Evolutionary conservation across 306 rosid genomes (phyloP).

Genomic region (Vicia faba): DNA sequence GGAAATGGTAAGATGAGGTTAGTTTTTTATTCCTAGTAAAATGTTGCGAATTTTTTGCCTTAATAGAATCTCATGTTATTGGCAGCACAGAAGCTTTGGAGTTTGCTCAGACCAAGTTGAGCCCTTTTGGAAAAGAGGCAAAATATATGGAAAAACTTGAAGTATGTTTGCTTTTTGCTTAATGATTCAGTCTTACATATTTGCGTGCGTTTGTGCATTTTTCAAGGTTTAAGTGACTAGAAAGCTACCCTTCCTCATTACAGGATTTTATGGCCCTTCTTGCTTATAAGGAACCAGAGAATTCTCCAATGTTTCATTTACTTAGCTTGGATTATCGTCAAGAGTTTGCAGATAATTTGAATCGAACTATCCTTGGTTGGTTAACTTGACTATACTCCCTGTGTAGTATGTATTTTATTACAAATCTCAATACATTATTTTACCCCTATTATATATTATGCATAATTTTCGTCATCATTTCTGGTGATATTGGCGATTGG

Average conservation of each 20-base stretch:
- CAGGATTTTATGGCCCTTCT: conserved; percentile 89
- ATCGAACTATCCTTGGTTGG: conserved; percentile 82
- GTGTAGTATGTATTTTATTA: background rate
- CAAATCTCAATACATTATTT: conserved; percentile 14
- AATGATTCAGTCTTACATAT: background rate
- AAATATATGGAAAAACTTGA: conserved; percentile 60
- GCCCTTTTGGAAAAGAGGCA: conserved; percentile 70
- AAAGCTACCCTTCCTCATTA: conserved; percentile 29
- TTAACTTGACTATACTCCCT: conserved; percentile 35
- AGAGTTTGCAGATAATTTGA: conserved; percentile 71
- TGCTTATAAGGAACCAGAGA: conserved; percentile 92
- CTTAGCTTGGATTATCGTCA: conserved; percentile 75
- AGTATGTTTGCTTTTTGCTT: conserved; percentile 44
- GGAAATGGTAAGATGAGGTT: conserved; percentile 67
- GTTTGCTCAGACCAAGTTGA: conserved; percentile 73
- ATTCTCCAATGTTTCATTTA: conserved; percentile 84
- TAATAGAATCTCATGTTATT: conserved; percentile 48
- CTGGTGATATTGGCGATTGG: conserved; percentile 42
- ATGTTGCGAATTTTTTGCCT: conserved; percentile 18
- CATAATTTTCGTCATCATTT: background rate
- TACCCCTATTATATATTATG: conserved; percentile 5
- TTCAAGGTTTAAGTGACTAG: conserved; percentile 6
- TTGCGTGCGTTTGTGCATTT: background rate
- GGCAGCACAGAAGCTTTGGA: conserved; percentile 97
- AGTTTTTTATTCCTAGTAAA: conserved; percentile 21